Percentiles rank a stretch among this genome's conserved stretches.
Conservation (phyloP, 306 rosid species). For the Malus orientalis region DNA sequence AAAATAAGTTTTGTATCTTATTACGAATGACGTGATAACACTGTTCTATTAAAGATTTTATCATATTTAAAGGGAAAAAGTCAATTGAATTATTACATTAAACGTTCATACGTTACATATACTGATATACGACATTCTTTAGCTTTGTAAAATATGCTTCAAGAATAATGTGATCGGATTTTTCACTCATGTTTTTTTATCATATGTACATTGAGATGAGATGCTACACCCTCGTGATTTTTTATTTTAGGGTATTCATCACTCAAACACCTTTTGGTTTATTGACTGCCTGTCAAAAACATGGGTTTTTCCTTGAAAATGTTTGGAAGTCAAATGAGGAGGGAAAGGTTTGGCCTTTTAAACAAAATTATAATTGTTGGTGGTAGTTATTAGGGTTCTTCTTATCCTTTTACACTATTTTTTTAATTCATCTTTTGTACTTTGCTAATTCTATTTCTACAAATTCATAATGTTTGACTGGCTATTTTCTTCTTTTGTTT, state of each 20-base stretch:
- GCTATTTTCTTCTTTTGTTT: background rate
- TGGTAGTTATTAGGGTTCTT: slow-evolving; percentile 7
- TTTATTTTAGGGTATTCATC: background rate
- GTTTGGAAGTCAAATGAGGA: slow-evolving; percentile 34
- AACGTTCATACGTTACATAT: no score
- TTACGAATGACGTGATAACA: no score
- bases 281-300: slow-evolving; percentile 29
- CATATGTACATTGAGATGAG: no score
- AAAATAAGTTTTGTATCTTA: no score
- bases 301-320: slow-evolving; percentile 24
- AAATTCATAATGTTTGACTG: background rate
- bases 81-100: no score
- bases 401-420: background rate
- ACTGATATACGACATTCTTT: no score
- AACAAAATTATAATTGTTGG: background rate
- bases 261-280: slow-evolving; percentile 20
- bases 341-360: slow-evolving; percentile 19
- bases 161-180: no score
- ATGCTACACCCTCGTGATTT: background rate
- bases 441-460: background rate
- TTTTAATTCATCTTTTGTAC: background rate
- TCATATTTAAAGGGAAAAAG: no score
- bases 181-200: background rate
- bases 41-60: no score
- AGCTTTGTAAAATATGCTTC: no score